Percentiles rank a stretch among this genome's conserved stretches.
These are phyloP conservation scores for Curvularia sp. DNA, from an alignment of 2,329 filamentous ascomycete genomes.

Conservation along the genomic window DNA sequence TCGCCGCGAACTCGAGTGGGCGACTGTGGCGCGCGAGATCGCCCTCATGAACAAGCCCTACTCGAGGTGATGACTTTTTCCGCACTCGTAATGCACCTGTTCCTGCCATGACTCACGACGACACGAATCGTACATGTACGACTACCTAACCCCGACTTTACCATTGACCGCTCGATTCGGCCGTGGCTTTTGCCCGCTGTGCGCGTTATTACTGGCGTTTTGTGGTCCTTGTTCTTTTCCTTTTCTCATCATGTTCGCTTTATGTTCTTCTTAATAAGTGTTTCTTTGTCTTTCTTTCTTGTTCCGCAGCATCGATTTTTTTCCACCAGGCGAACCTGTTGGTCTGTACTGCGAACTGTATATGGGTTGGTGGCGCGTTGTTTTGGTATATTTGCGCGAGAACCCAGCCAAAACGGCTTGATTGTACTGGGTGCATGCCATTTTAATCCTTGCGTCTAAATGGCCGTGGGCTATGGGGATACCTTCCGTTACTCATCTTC, in stretches of 20 bases:
- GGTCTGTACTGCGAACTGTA: slow-evolving; percentile 8
- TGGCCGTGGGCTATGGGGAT: slow-evolving; percentile 12
- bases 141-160: slow-evolving; percentile 21
- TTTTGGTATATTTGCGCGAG: slow-evolving; percentile 14
- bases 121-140: slow-evolving; percentile 31
- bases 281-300: background rate
- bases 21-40: slow-evolving; percentile 85
- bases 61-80: slow-evolving; percentile 62
- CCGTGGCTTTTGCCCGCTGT: slow-evolving; percentile 9
- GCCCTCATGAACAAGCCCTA: slow-evolving; percentile 97
- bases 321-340: slow-evolving; percentile 12
- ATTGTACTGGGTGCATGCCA: slow-evolving; percentile 24
- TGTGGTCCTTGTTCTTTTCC: slow-evolving; percentile 1
- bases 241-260: slow-evolving; percentile 2
- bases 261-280: slow-evolving; percentile 12
- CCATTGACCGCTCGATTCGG: slow-evolving; percentile 17
- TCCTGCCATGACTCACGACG: slow-evolving; percentile 33
- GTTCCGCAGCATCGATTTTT: slow-evolving; percentile 4
- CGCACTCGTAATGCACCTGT: slow-evolving; percentile 11
- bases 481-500: slow-evolving; percentile 14
- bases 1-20: slow-evolving; percentile 88
- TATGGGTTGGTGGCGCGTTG: slow-evolving; percentile 5
- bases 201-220: slow-evolving; percentile 18
- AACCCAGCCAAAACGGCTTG: slow-evolving; percentile 27
- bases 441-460: slow-evolving; percentile 15